Evolutionary conservation across 805 yeast species (phyloP).

Genomic region (Millerozyma miso): DNA sequence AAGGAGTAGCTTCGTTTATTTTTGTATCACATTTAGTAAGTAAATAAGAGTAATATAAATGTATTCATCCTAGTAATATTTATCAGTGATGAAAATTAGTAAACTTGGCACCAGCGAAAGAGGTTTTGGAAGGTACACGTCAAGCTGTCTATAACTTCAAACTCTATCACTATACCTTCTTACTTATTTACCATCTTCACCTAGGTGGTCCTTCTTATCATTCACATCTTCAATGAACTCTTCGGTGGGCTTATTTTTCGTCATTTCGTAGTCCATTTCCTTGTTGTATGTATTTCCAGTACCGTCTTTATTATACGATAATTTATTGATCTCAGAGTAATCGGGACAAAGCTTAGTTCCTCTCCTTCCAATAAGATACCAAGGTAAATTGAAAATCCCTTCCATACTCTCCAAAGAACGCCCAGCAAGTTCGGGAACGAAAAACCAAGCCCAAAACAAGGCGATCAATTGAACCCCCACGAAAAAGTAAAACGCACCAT

Average conservation of each 20-base stretch:
- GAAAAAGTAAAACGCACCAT: constrained; percentile 52
- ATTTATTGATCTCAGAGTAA: constrained; percentile 37
- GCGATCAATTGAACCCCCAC: constrained; percentile 39
- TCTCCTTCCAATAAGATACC: constrained; percentile 54
- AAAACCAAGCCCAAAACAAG: constrained; percentile 45
- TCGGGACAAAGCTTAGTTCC: constrained; percentile 53
- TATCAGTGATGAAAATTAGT: too few species aligned
- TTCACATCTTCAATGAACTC: constrained; percentile 9
- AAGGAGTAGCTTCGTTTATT: constrained; percentile 13
- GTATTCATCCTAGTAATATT: too few species aligned
- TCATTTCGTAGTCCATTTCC: constrained; percentile 8
- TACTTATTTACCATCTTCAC: constrained; percentile 2
- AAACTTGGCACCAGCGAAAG: too few species aligned
- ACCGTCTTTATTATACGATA: constrained; percentile 17
- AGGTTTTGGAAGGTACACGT: too few species aligned
- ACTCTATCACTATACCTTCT: too few species aligned
- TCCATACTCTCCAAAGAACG: constrained; percentile 51
- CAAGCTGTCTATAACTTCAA: too few species aligned
- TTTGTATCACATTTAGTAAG: too few species aligned
- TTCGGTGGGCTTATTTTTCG: constrained; percentile 6
- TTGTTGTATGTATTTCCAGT: constrained; percentile 9
- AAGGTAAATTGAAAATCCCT: constrained; percentile 48
- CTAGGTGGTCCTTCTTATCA: background rate
- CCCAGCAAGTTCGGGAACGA: constrained; percentile 49
- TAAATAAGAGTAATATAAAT: too few species aligned